Evolutionary conservation across 225 moss, liverwort and hornwort genomes (phyloP).

Genomic region (Bryoerythrophyllum caledonicum): DNA sequence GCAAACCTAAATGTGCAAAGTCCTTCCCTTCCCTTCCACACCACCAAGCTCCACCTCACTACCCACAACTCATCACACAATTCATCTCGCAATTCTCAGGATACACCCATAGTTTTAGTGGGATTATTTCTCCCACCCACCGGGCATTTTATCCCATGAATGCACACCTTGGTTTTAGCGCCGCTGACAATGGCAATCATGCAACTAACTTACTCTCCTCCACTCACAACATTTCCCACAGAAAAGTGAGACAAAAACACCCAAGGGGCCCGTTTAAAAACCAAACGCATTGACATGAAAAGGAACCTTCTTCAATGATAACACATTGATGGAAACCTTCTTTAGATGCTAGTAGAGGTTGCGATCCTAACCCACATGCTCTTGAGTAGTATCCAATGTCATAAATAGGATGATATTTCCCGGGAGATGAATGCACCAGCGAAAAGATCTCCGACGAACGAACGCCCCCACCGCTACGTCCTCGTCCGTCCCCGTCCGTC

Average conservation of each 20-base stretch:
- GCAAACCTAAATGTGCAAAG: not conserved
- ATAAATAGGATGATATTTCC: not conserved
- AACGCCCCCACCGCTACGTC: not conserved
- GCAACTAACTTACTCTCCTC: no score
- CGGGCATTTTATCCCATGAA: no score
- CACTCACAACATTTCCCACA: not conserved
- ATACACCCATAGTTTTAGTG: not conserved
- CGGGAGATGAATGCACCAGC: no score
- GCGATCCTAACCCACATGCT: conserved; percentile 15
- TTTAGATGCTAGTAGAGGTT: not conserved
- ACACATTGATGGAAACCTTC: conserved; percentile 11
- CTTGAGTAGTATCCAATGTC: not conserved
- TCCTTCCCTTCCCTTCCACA: not conserved
- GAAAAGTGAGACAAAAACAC: not conserved
- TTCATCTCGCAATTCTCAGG: not conserved
- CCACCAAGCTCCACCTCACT: not conserved
- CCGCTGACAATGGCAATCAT: not conserved
- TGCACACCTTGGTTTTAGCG: not conserved
- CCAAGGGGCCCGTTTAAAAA: not conserved
- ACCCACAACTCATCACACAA: not conserved
- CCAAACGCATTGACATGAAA: not conserved
- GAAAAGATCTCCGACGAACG: not conserved
- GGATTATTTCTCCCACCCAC: no score
- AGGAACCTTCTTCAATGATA: not conserved
- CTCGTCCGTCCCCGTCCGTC: not conserved